phyloP scores from a whole-genome alignment of 257 asterid species.

The Solanum arcanum region DNA sequence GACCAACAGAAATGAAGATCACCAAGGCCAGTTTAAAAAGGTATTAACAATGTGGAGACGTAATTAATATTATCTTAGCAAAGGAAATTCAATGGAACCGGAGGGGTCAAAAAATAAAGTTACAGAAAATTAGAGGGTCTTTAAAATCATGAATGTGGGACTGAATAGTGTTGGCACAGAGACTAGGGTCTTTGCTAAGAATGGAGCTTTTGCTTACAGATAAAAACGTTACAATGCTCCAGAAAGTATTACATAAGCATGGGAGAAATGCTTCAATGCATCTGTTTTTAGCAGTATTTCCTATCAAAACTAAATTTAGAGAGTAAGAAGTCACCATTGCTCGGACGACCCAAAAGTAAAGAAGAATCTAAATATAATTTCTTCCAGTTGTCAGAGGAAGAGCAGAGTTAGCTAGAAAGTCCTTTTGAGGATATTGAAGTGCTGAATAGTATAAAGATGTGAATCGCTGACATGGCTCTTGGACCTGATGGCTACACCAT shows the following conservation, averaged over 20 bases:
- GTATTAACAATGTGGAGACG: background rate
- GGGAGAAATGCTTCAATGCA: background rate
- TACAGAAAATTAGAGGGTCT: background rate
- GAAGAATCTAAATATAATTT: background rate
- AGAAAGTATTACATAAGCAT: background rate
- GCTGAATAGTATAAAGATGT: background rate
- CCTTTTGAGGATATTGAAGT: background rate
- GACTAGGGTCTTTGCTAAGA: background rate
- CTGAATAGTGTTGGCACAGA: background rate
- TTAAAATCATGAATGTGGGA: background rate
- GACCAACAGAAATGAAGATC: background rate
- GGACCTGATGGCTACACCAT: background rate
- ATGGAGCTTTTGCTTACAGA: background rate
- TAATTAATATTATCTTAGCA: background rate
- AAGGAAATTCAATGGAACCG: background rate
- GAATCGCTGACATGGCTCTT: background rate
- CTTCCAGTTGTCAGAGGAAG: background rate
- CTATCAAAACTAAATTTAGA: background rate
- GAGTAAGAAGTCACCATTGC: background rate
- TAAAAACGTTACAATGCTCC: background rate
- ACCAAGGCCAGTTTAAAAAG: background rate
- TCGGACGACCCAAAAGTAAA: background rate
- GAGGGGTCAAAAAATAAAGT: background rate
- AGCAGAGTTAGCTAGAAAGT: background rate
- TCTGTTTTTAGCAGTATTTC: background rate